Percentiles rank a stretch among this genome's conserved stretches.
Conservation (phyloP, 1,284 basidiomycete genomes). For the Schizopora paradoxa region DNA sequence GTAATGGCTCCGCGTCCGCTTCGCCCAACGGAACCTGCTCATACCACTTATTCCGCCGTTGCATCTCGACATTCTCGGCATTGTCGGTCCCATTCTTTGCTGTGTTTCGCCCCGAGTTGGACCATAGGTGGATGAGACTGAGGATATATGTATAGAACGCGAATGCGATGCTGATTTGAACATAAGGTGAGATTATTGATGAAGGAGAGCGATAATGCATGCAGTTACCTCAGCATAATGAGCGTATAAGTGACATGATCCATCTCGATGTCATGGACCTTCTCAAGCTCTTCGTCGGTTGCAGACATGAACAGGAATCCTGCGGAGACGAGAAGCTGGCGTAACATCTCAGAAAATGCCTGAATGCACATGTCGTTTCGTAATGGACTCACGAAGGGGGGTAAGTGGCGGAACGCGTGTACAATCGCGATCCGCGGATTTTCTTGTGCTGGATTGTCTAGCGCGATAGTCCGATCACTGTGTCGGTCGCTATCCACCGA, state of each 20-base stretch:
- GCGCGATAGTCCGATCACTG: slow-evolving; percentile 61
- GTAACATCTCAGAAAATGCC: too few relatives aligned
- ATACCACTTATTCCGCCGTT: slow-evolving; percentile 17
- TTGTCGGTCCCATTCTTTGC: slow-evolving; percentile 16
- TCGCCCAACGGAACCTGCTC: slow-evolving; percentile 14
- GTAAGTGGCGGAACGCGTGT: slow-evolving; percentile 75
- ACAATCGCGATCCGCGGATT: slow-evolving; percentile 36
- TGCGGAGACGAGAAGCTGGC: slow-evolving; percentile 67
- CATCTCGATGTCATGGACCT: slow-evolving; percentile 64
- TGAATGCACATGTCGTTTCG: slow-evolving; percentile 8
- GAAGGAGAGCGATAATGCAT: not conserved
- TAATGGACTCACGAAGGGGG: slow-evolving; percentile 68
- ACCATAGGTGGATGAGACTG: slow-evolving; percentile 52
- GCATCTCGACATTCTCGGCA: slow-evolving; percentile 3
- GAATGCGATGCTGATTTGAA: slow-evolving; percentile 57
- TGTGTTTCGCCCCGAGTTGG: slow-evolving; percentile 57
- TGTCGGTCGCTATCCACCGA: slow-evolving; percentile 40
- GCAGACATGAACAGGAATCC: slow-evolving; percentile 85
- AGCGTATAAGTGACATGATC: slow-evolving; percentile 88
- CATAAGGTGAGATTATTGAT: not conserved
- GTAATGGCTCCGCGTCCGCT: slow-evolving; percentile 11
- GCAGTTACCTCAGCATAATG: slow-evolving; percentile 69
- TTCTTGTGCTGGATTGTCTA: slow-evolving; percentile 20
- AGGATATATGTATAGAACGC: slow-evolving; percentile 69
- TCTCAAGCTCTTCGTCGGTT: slow-evolving; percentile 82